Conservation (phyloP, 306 rosid species). For the Vicia sativa region DNA sequence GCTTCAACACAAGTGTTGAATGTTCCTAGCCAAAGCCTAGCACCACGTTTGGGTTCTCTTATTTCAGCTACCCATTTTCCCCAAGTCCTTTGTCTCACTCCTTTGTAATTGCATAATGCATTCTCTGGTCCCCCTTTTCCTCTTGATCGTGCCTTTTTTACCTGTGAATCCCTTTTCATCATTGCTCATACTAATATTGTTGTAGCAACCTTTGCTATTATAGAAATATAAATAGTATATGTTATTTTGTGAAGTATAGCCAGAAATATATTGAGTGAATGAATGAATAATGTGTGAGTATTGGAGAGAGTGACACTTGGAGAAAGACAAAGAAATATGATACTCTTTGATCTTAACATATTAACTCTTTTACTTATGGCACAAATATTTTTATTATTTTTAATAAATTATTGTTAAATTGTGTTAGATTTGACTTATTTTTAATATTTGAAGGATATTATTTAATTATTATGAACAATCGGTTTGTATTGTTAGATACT, state of each 20-base stretch:
- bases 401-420: neutral
- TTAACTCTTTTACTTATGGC: neutral
- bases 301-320: slow-evolving; percentile 7
- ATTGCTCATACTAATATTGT: neutral
- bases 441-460: neutral
- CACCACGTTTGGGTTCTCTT: slow-evolving; percentile 31
- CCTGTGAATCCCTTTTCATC: neutral
- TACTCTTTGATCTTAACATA: neutral
- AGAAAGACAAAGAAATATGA: no score
- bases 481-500: no score
- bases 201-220: neutral
- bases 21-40: slow-evolving; percentile 38
- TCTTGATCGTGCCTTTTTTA: neutral
- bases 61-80: slow-evolving; percentile 40
- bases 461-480: no score
- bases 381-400: neutral
- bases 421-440: neutral
- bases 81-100: slow-evolving; percentile 39
- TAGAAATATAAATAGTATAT: no score
- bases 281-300: no score
- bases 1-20: slow-evolving; percentile 35
- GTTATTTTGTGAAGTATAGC: no score
- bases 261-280: neutral
- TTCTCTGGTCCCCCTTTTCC: slow-evolving; percentile 32
- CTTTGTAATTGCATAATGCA: slow-evolving; percentile 26